These are phyloP conservation scores for Debaryomyces coudertii DNA, from an alignment of 1,139 yeast genomes.

Conservation along the genomic window DNA sequence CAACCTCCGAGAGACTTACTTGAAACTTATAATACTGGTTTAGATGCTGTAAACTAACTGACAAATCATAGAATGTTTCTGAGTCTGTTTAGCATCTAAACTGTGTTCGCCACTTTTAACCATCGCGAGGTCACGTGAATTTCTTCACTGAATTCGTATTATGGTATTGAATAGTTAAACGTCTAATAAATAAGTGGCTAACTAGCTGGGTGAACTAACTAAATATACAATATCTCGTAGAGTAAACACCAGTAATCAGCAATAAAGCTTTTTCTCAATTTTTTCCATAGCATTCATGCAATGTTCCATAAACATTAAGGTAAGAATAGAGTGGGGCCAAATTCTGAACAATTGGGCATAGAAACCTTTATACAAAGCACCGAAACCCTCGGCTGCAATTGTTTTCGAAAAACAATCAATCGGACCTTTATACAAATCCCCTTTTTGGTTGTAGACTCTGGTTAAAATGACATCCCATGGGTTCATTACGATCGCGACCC, in stretches of 20 bases:
- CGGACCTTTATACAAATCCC: conserved; percentile 82
- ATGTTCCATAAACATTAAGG: conserved; percentile 94
- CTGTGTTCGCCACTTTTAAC: conserved; percentile 6
- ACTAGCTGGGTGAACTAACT: neutral
- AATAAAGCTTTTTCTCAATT: conserved; percentile 20
- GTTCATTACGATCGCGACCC: conserved; percentile 94
- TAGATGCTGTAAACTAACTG: neutral
- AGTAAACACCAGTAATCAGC: neutral
- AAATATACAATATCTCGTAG: neutral
- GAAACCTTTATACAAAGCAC: conserved; percentile 92
- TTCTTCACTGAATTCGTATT: neutral
- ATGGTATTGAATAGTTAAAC: neutral
- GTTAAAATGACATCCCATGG: conserved; percentile 97
- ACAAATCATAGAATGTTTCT: neutral
- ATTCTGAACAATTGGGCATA: conserved; percentile 89
- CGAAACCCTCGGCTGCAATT: conserved; percentile 75
- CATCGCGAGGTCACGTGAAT: conserved; percentile 3
- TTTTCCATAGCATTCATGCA: conserved; percentile 63
- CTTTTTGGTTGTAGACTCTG: conserved; percentile 92
- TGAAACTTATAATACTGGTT: neutral
- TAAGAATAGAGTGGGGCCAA: conserved; percentile 92
- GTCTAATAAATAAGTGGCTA: conserved; percentile 3
- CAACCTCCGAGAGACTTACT: neutral
- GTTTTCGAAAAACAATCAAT: conserved; percentile 87
- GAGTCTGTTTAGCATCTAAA: neutral